Percentiles rank a stretch among this genome's conserved stretches.
Evolutionary conservation across 345 rosid genomes (phyloP).

Genomic region (Eucalyptus erythrocorys): DNA sequence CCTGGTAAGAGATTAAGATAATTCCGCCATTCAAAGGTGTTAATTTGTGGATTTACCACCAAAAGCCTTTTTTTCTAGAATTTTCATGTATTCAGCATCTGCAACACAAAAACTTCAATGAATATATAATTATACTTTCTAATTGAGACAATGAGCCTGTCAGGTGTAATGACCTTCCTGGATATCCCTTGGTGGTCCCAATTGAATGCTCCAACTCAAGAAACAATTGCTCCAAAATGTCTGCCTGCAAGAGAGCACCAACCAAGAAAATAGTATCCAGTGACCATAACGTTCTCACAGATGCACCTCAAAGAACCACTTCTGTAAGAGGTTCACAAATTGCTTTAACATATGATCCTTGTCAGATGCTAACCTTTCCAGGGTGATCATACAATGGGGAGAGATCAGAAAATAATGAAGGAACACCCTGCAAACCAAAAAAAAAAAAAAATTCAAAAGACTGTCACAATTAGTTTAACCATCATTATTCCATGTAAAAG

Average conservation of each 20-base stretch:
- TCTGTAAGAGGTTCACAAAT: neutral
- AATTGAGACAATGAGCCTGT: neutral
- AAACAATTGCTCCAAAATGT: constrained; percentile 71
- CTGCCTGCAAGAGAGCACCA: constrained; percentile 46
- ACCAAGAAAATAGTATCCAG: neutral
- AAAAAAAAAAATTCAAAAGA: neutral
- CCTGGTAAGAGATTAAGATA: neutral
- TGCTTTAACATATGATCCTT: neutral
- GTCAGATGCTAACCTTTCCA: constrained; percentile 50
- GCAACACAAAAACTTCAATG: neutral
- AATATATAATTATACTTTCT: neutral
- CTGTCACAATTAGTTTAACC: neutral
- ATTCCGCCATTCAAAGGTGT: neutral
- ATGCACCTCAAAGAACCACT: neutral
- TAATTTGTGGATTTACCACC: neutral
- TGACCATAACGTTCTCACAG: neutral
- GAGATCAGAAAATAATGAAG: constrained; percentile 94
- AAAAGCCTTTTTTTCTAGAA: neutral
- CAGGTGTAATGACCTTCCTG: constrained; percentile 57
- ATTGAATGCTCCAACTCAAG: constrained; percentile 83
- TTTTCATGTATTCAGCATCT: neutral
- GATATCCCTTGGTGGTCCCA: constrained; percentile 47
- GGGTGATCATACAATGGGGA: constrained; percentile 80
- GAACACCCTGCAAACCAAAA: constrained; percentile 64
- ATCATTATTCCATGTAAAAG: neutral